Evolutionary conservation across 176 grass and related monocot genomes (phyloP).

Genomic region (Oropetium thomaeum): DNA sequence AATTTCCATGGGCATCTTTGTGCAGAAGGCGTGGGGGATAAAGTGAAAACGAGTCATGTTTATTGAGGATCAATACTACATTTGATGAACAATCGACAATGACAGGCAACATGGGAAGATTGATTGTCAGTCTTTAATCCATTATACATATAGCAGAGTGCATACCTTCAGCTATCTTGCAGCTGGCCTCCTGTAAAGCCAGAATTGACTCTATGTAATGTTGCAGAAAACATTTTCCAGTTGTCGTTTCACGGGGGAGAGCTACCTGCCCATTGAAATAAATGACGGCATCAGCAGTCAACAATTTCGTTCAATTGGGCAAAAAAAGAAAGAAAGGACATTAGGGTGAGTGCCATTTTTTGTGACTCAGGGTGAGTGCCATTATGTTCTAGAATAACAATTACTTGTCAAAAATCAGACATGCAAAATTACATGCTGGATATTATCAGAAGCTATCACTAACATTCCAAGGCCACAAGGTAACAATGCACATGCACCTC

Average conservation of each 20-base stretch:
- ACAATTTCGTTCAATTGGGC: not conserved
- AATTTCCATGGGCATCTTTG: not conserved
- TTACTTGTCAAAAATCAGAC: not conserved
- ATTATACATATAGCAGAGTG: not conserved
- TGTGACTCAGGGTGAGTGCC: not conserved
- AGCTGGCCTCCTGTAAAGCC: conserved; percentile 76
- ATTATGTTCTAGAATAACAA: not conserved
- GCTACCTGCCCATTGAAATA: conserved; percentile 64
- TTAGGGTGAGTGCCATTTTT: not conserved
- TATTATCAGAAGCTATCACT: not conserved
- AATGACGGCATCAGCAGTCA: conserved; percentile 3
- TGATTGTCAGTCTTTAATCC: not conserved
- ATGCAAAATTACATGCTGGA: not conserved
- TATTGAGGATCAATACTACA: too few relatives aligned
- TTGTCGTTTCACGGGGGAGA: conserved; percentile 80
- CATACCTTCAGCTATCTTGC: conserved; percentile 63
- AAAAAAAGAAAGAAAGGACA: not conserved
- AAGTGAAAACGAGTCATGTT: not conserved
- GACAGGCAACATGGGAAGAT: not conserved
- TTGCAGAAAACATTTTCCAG: conserved; percentile 86
- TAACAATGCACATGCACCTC: too few relatives aligned
- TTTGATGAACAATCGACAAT: too few relatives aligned
- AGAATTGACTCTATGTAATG: conserved; percentile 96
- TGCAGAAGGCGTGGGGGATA: conserved; percentile 12
- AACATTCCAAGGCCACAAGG: not conserved